Evolutionary conservation across 345 rosid species (phyloP), one percentile per base, ranked within the genome.

Genomic region (Clausena lansium): DNA sequence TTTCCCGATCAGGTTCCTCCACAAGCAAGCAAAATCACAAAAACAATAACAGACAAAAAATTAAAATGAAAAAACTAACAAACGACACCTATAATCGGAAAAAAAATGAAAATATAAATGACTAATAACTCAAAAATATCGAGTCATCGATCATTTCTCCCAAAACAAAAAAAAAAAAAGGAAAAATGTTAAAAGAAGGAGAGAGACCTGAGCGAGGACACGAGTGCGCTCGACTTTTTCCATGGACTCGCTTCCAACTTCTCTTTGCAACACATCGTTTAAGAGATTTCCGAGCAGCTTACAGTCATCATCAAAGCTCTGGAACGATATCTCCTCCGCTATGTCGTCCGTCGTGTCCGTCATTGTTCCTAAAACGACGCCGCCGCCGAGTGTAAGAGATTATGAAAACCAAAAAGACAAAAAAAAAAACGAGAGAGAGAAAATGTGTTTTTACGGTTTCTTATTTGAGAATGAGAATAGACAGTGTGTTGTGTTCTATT

Each of bases 321-420:
- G 99, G 76, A 94, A 96, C 52, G 98, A 92, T 75, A 96, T 94
- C 75, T 86, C 98, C 85, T 96, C 98, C 0, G 98, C 94, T 74
- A 94, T 92, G 80, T 96, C 99, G 82, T 96, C 98, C 24, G 97
- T 96, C 2, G 95, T 91, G 81, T 94, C 99, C 86, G 98, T 94
- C 99, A 96, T 95, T 77, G 81, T 70, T 25, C 19, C 55, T 9
- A 7, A 59, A 74, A 74, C 74, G 62, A 70, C 61, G 36, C 61
- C 61, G 61, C 25, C 41, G 61, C 15, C 54, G 39, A 19, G 39
- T 28, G 19, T 2, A 27, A 74, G 41, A 41, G 20, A 39, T 39
- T 1, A 58, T 24, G 25, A 57, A 73, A 7, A 17, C 60, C 4
- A 36, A 61, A 41, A 22, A 41, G 19, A 41, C 6, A 25, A 38